Evolutionary conservation across 441 rosid genomes (phyloP).

Genomic region (Pelargonium australe): DNA sequence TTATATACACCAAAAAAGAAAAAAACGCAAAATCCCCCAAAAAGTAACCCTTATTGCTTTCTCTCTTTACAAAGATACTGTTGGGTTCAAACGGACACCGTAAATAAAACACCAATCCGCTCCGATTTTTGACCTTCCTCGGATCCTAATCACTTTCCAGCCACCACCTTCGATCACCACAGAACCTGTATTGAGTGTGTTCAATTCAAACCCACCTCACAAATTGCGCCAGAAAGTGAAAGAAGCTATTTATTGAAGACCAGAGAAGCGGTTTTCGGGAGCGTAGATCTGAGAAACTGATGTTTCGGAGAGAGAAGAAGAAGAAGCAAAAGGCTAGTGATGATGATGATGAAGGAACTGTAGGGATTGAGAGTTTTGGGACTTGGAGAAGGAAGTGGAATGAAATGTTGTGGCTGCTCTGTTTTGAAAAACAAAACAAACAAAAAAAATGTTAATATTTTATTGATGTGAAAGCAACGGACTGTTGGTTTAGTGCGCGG

Average conservation of each 20-base stretch:
- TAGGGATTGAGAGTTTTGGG: conserved; percentile 4
- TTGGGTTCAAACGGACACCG: conserved; percentile 8
- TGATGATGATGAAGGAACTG: conserved; percentile 1
- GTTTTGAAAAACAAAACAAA: neutral
- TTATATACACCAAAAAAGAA: conserved; percentile 21
- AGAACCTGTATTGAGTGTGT: neutral
- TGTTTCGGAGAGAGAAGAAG: neutral
- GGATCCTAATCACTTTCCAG: neutral
- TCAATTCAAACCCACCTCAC: conserved; percentile 5
- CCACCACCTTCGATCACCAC: neutral
- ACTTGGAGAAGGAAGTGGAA: neutral
- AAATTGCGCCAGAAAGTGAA: neutral
- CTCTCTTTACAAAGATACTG: conserved; percentile 7
- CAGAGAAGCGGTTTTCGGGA: neutral
- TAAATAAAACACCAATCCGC: neutral
- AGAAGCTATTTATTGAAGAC: neutral
- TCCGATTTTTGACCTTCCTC: neutral
- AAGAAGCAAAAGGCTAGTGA: neutral
- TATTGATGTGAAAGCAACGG: conserved; percentile 7
- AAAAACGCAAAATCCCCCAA: conserved; percentile 21
- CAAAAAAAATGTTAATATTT: neutral
- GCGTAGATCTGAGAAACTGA: neutral
- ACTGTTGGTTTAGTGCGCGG: conserved; percentile 15
- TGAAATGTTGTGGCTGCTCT: neutral
- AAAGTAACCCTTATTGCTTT: conserved; percentile 11